These are phyloP conservation scores for Suillus plorans DNA, from an alignment of 768 basidiomycete species.

Conservation along the genomic window DNA sequence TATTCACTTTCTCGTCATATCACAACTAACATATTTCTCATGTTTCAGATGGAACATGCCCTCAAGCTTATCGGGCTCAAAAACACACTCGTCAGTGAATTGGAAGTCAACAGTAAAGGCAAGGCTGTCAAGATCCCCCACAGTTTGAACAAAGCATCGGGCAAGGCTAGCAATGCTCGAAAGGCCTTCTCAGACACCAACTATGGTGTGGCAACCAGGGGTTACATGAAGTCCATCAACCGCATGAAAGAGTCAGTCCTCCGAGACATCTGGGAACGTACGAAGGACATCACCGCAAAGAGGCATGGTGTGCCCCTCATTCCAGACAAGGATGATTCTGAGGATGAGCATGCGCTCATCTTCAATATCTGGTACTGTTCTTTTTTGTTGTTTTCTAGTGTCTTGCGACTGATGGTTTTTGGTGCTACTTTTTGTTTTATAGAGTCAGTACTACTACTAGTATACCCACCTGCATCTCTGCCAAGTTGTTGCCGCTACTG, in stretches of 20 bases:
- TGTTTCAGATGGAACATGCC: constrained; percentile 11
- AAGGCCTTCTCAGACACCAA: background rate
- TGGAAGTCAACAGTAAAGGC: background rate
- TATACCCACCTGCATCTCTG: too few relatives aligned
- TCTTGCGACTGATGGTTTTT: too few relatives aligned
- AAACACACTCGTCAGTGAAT: background rate
- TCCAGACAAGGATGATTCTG: background rate
- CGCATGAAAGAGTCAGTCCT: background rate
- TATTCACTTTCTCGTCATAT: background rate
- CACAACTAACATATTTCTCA: background rate
- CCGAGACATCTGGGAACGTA: background rate
- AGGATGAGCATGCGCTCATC: background rate
- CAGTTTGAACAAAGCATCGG: background rate
- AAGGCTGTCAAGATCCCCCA: background rate
- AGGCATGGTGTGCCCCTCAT: background rate
- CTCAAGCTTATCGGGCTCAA: constrained; percentile 1
- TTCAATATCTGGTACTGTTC: background rate
- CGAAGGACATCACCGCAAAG: background rate
- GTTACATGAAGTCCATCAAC: background rate
- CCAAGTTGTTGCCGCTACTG: too few relatives aligned
- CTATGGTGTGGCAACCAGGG: background rate
- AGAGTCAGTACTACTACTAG: too few relatives aligned
- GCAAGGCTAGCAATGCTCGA: background rate
- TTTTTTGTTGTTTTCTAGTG: too few relatives aligned
- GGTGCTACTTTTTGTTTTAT: too few relatives aligned